Conservation (phyloP, 2,329 filamentous ascomycete species). For the Juglanconis oblonga region DNA sequence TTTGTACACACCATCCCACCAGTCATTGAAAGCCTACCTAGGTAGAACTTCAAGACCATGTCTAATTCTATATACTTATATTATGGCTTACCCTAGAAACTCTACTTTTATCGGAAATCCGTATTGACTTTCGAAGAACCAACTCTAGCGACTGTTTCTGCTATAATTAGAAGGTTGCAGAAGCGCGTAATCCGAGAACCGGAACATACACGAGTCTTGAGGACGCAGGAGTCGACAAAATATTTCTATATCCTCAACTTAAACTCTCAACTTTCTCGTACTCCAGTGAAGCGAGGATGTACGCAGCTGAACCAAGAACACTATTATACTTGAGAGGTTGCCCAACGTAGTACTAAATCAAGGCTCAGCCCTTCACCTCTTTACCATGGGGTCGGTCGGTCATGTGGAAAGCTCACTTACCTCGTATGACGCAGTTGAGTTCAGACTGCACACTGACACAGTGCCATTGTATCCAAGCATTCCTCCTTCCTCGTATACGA, state of each 20-base stretch:
- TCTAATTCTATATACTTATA: no score
- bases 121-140: no score
- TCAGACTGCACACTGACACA: conserved; percentile 44
- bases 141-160: no score
- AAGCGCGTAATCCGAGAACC: no score
- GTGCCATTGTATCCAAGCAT: conserved; percentile 45
- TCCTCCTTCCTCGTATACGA: conserved; percentile 39
- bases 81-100: no score
- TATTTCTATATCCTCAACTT: not conserved
- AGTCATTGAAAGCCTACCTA: no score
- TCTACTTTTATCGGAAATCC: no score
- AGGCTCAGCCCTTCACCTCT: not conserved
- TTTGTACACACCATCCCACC: no score
- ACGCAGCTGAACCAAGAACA: not conserved
- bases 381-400: not conserved
- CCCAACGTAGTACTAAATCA: not conserved
- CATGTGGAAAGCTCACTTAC: conserved; percentile 26
- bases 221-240: no score
- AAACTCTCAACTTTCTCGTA: not conserved
- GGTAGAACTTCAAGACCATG: no score
- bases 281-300: not conserved
- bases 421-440: conserved; percentile 41
- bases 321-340: conserved; percentile 1
- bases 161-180: no score
- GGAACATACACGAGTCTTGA: not conserved